Percentiles rank a stretch among this genome's conserved stretches.
Conservation (phyloP, 2,329 filamentous ascomycete genomes). For the Dothiorella sarmentorum region DNA sequence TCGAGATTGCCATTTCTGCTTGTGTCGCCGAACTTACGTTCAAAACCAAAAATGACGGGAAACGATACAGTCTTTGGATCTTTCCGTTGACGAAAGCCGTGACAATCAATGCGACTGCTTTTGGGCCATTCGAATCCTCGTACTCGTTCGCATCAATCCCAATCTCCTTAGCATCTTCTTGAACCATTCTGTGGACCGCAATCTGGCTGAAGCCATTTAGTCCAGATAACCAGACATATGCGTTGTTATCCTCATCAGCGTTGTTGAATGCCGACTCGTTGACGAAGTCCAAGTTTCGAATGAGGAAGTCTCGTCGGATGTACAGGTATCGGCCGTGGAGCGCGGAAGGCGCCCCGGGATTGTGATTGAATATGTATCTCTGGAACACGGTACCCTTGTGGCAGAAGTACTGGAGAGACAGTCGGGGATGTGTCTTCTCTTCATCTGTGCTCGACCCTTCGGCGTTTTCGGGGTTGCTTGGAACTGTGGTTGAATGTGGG, state of each 20-base stretch:
- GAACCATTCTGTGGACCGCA: not conserved
- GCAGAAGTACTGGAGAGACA: not conserved
- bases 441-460: not conserved
- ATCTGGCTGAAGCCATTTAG: no score
- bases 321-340: accelerated
- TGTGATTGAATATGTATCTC: not conserved
- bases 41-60: no score
- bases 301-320: not conserved
- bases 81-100: not conserved
- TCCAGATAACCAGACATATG: no score
- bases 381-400: not conserved
- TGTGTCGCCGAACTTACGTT: no score
- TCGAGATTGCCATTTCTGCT: no score
- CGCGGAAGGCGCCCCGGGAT: accelerated
- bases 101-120: not conserved
- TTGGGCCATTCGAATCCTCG: not conserved
- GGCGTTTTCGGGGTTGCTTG: not conserved
- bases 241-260: no score
- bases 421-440: not conserved
- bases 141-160: not conserved
- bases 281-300: not conserved
- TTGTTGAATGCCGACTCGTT: no score
- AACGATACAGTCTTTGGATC: not conserved
- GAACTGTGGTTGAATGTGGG: not conserved
- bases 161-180: not conserved